These are phyloP conservation scores for Cucurbita maxima DNA, from an alignment of 306 rosid genomes.

Conservation along the genomic window DNA sequence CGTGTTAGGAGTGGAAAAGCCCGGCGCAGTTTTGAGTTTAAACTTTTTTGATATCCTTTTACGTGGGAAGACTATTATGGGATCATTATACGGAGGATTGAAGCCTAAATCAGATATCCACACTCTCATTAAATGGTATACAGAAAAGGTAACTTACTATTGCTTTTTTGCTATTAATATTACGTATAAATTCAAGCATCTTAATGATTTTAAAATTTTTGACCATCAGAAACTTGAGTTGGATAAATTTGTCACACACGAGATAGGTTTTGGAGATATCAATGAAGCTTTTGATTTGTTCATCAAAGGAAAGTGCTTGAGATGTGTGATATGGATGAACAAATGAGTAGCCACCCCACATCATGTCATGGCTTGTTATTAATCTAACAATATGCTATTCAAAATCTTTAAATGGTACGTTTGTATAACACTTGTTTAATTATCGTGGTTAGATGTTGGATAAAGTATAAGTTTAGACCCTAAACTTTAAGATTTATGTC, in stretches of 20 bases:
- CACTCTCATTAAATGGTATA: constrained; percentile 49
- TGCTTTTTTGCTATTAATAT: not conserved
- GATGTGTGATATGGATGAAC: constrained; percentile 7
- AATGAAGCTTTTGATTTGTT: constrained; percentile 65
- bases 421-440: too few species aligned
- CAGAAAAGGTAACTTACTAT: constrained; percentile 40
- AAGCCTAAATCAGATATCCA: constrained; percentile 65
- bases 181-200: not conserved
- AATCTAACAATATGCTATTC: not conserved
- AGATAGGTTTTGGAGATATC: constrained; percentile 48
- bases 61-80: constrained; percentile 42
- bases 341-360: not conserved
- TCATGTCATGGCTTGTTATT: not conserved
- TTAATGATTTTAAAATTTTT: not conserved
- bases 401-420: not conserved
- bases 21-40: constrained; percentile 36
- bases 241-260: constrained; percentile 70
- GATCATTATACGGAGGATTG: constrained; percentile 68
- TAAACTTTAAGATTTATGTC: too few species aligned
- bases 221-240: constrained; percentile 41
- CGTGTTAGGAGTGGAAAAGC: constrained; percentile 57
- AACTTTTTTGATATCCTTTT: constrained; percentile 25
- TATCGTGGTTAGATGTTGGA: too few species aligned
- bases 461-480: too few species aligned
- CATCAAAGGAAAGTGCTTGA: constrained; percentile 21